phyloP scores from a whole-genome alignment of 805 yeast species.

The Metschnikowia cerradonensis region DNA sequence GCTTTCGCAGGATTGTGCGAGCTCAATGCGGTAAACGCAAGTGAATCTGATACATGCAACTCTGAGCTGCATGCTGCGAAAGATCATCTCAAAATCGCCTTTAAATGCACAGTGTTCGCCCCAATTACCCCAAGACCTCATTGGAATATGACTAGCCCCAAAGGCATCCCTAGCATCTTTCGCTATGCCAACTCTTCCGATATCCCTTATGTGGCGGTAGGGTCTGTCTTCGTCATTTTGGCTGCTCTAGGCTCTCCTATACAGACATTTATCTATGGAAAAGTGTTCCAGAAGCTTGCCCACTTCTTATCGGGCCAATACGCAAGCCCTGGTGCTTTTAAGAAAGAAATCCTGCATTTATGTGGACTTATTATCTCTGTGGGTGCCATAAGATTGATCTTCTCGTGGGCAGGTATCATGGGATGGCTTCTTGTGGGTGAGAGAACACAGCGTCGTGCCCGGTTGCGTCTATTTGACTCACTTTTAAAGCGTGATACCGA shows the following conservation, averaged over 20 bases:
- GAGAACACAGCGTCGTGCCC: constrained; percentile 54
- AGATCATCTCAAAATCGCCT: neutral
- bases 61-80: constrained; percentile 2
- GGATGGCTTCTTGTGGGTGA: constrained; percentile 74
- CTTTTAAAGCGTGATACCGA: constrained; percentile 44
- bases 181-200: constrained; percentile 12
- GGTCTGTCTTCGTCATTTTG: constrained; percentile 36
- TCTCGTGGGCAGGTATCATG: constrained; percentile 51
- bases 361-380: constrained; percentile 32
- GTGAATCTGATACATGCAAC: constrained; percentile 3
- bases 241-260: constrained; percentile 60
- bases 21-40: constrained; percentile 12
- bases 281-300: constrained; percentile 45
- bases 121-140: neutral
- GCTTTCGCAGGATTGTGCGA: constrained; percentile 10
- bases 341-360: constrained; percentile 22
- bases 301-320: constrained; percentile 28
- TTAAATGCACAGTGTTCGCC: neutral
- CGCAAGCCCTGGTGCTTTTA: constrained; percentile 17
- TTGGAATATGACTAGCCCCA: neutral
- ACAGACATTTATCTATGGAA: constrained; percentile 62
- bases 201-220: constrained; percentile 7
- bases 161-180: constrained; percentile 8
- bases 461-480: constrained; percentile 42
- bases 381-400: constrained; percentile 29